These are phyloP conservation scores for Verticillium klebahnii DNA, from an alignment of 2,329 filamentous ascomycete species.

Conservation along the genomic window DNA sequence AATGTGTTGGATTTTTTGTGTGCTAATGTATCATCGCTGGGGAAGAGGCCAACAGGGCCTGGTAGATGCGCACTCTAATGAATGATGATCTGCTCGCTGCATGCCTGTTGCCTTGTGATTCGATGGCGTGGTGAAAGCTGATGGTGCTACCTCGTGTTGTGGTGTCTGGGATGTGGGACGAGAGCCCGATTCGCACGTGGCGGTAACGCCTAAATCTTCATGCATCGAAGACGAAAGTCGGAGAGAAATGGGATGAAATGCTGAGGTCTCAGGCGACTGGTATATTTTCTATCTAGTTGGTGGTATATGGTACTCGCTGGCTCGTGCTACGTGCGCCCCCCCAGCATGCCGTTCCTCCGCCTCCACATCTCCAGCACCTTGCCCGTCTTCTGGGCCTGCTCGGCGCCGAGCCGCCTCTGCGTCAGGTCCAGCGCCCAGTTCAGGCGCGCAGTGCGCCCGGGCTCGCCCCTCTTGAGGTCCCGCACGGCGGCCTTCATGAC, in stretches of 20 bases:
- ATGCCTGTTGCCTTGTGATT: neutral
- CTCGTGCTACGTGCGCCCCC: neutral
- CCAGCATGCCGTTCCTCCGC: neutral
- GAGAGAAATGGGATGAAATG: too few species aligned
- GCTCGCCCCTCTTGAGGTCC: constrained; percentile 27
- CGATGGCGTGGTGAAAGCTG: too few species aligned
- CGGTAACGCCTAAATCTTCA: too few species aligned
- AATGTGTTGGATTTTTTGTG: neutral
- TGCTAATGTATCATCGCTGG: neutral
- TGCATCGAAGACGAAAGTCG: too few species aligned
- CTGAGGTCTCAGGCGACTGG: too few species aligned
- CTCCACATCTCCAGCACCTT: constrained; percentile 2
- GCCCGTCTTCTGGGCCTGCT: constrained; percentile 13
- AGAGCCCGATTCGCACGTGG: too few species aligned
- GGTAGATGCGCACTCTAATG: constrained; percentile 9
- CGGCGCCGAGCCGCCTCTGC: constrained; percentile 11
- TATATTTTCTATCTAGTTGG: neutral
- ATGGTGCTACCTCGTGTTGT: too few species aligned
- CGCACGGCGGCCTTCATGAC: constrained; percentile 21
- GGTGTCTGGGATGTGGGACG: too few species aligned
- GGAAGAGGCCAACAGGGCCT: neutral
- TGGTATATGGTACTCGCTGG: neutral
- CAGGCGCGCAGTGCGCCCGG: constrained; percentile 24
- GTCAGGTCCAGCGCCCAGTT: constrained; percentile 23
- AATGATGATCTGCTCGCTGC: neutral